Base-by-base conservation (phyloP, 208 protist genomes). In the Trypanosoma conorhini region DNA sequence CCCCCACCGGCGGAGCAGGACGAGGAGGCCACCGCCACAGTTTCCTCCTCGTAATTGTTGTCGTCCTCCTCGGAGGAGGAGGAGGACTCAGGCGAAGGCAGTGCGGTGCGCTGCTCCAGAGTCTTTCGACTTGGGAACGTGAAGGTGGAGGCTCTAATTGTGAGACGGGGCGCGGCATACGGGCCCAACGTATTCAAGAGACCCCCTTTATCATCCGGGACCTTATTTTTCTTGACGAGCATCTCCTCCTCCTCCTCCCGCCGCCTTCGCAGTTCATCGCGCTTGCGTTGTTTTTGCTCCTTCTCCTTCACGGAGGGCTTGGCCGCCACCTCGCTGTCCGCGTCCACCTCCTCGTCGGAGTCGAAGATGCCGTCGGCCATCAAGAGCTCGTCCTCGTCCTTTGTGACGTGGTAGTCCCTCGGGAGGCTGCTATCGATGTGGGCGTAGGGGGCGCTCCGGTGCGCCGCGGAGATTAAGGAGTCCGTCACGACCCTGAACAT, bases 401-500 rank as follows among this genome's bases (percentile, higher is more conserved):
- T 94, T 5, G 85, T 83, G 13, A 96, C 82, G 51, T 86, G 83
- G 55, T 77, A 86, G 56, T 93, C 86, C 19, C 63, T 28, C 31
- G 74, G 66, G 19, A 67, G 80, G 17, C 74, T 87, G 60, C 84
- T 76, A 77, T 96, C 91, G 70, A 96, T 92, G 33, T 92, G 83
- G 63, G 86, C 80, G 76, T 93, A 89, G n/a, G 87, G 88, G 7
- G 79, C 81, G 62, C 83, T 87, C 58, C 91, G 88, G 48, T 94
- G 87, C 0, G 79, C 83, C 21, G 87, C 88, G 21, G 91, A 93
- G 4, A 94, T 78, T 31, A 96, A 76, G 31, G 81, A 91, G 72
- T 96, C 91, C 52, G 81, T 89, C 26, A 94, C 87, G 3, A 83
- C 80, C 76, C 94, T 96, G 72, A 92, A 93, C 30, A 96, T 77